Evolutionary conservation across 2,329 filamentous ascomycete species (phyloP).

Genomic region (Talaromyces sp.): DNA sequence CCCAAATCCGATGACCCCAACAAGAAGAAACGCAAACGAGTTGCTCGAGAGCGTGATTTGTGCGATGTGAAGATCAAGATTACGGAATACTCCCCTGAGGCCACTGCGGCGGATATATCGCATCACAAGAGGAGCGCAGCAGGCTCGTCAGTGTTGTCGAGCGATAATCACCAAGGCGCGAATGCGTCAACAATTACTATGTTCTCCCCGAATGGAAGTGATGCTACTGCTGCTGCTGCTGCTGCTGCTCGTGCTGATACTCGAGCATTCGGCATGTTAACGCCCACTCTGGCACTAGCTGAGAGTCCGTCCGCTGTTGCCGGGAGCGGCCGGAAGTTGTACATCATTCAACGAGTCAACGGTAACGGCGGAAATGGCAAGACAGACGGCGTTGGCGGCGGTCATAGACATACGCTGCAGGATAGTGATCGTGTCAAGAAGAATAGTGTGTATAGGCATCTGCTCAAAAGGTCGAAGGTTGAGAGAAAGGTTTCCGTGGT

Average conservation of each 20-base stretch:
- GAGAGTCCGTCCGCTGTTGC: constrained; percentile 43
- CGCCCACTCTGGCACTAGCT: constrained; percentile 39
- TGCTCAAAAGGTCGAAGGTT: constrained; percentile 63
- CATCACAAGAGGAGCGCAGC: constrained; percentile 21
- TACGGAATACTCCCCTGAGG: constrained; percentile 68
- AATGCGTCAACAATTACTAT: not conserved
- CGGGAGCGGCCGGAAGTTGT: constrained; percentile 55
- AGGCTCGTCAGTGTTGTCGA: constrained; percentile 15
- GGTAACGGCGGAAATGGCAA: constrained; percentile 71
- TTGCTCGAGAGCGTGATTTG: constrained; percentile 69
- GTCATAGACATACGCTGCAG: constrained; percentile 69
- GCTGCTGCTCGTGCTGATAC: constrained; percentile 14
- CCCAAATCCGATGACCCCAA: constrained; percentile 74
- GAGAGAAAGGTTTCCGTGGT: constrained; percentile 57
- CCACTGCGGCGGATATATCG: constrained; percentile 11
- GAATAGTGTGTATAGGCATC: constrained; percentile 66
- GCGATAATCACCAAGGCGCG: not conserved
- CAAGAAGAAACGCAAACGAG: constrained; percentile 77
- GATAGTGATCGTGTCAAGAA: constrained; percentile 78
- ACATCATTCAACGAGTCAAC: constrained; percentile 74
- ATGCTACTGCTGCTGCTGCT: constrained; percentile 1
- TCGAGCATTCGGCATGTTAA: constrained; percentile 44
- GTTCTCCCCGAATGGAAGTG: constrained; percentile 22
- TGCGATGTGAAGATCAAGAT: constrained; percentile 87
- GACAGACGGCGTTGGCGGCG: constrained; percentile 63